Percentiles rank a stretch among this genome's conserved stretches.
Evolutionary conservation across 2,329 filamentous ascomycete genomes (phyloP).

Genomic region (Aspergillus floridensis): DNA sequence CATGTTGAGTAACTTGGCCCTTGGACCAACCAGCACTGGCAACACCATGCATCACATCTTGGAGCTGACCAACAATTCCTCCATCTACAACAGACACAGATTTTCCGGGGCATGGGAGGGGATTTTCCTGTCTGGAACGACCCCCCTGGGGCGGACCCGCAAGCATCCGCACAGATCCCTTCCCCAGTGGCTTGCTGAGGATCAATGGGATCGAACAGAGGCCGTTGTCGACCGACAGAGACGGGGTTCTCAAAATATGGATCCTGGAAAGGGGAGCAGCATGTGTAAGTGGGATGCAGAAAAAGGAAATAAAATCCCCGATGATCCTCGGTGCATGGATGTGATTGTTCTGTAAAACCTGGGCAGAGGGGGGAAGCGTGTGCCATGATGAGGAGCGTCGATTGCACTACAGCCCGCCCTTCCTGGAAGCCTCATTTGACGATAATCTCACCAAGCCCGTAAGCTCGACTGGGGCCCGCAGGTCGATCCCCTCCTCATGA

Average conservation of each 20-base stretch:
- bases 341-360: conserved; percentile 8
- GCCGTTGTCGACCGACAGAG: conserved; percentile 20
- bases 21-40: conserved; percentile 15
- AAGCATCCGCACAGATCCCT: conserved; percentile 17
- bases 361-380: background rate
- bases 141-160: conserved; percentile 15
- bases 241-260: conserved; percentile 26
- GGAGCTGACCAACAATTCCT: background rate
- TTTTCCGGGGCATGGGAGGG: background rate
- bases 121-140: background rate
- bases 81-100: background rate
- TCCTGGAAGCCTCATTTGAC: conserved; percentile 10
- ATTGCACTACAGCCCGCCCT: background rate
- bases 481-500: background rate
- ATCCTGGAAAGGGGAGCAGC: conserved; percentile 8
- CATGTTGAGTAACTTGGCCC: conserved; percentile 4
- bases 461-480: conserved; percentile 5
- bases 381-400: background rate
- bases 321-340: conserved; percentile 10
- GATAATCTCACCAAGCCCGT: conserved; percentile 6
- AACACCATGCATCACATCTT: background rate
- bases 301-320: conserved; percentile 11
- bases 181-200: conserved; percentile 7
- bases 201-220: conserved; percentile 25
- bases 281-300: background rate